These are phyloP conservation scores for Glarea lozoyensis DNA, from an alignment of 495 filamentous ascomycete genomes.

Conservation along the genomic window DNA sequence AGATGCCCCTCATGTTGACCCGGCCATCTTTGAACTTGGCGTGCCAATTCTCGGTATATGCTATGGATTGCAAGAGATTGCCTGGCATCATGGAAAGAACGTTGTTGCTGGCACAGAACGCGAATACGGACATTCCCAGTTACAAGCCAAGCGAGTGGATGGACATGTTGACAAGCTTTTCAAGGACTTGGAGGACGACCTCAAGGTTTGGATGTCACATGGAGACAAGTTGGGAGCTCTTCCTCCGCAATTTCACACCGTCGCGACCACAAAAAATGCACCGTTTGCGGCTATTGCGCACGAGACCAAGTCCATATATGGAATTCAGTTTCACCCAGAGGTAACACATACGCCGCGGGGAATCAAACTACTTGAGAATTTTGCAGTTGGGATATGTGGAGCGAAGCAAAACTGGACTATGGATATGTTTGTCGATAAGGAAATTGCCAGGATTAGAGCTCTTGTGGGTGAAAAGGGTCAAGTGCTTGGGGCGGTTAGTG, in stretches of 20 bases:
- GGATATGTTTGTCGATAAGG: slow-evolving; percentile 66
- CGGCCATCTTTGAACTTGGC: slow-evolving; percentile 63
- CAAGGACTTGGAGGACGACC: slow-evolving; percentile 51
- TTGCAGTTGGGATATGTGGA: slow-evolving; percentile 71
- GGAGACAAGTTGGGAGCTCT: slow-evolving; percentile 70
- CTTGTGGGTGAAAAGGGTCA: slow-evolving; percentile 72
- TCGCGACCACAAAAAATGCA: slow-evolving; percentile 68
- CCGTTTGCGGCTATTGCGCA: slow-evolving; percentile 77
- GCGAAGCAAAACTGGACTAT: slow-evolving; percentile 72
- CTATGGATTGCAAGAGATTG: slow-evolving; percentile 70
- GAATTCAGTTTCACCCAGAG: slow-evolving; percentile 84
- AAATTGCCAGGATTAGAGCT: slow-evolving; percentile 64
- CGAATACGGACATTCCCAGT: slow-evolving; percentile 61
- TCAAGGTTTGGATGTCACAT: slow-evolving; percentile 79
- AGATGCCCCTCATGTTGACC: slow-evolving; percentile 67
- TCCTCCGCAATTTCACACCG: slow-evolving; percentile 58
- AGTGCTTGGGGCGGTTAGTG: slow-evolving; percentile 77
- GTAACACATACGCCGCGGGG: slow-evolving; percentile 64
- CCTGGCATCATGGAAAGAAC: slow-evolving; percentile 62
- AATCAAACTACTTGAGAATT: slow-evolving; percentile 64
- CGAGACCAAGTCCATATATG: slow-evolving; percentile 54
- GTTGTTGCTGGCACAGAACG: slow-evolving; percentile 61
- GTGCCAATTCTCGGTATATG: slow-evolving; percentile 49
- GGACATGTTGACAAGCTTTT: slow-evolving; percentile 66
- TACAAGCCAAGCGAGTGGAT: slow-evolving; percentile 23